phyloP scores from a whole-genome alignment of 2,329 filamentous ascomycete species.

The Botrytis cinerea region DNA sequence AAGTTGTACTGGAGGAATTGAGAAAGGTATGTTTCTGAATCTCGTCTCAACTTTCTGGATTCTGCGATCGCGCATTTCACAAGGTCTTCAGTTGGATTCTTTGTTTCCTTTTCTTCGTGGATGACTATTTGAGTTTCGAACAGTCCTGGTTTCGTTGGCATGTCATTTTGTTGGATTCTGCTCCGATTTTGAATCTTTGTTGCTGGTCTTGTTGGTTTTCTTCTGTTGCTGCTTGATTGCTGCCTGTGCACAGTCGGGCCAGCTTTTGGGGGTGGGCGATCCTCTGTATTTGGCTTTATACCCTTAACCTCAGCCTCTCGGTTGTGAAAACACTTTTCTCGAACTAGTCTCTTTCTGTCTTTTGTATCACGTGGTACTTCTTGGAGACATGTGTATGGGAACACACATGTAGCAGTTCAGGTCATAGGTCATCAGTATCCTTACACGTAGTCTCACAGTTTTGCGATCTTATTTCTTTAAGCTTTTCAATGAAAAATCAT shows the following conservation, averaged over 20 bases:
- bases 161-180: not conserved
- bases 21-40: conserved; percentile 67
- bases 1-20: conserved; percentile 82
- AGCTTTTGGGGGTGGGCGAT: conserved; percentile 39
- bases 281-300: conserved; percentile 43
- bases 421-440: not conserved
- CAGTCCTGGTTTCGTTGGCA: not conserved
- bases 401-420: not conserved
- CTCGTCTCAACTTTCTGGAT: not conserved
- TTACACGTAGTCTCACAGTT: not conserved
- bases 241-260: conserved; percentile 30
- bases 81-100: conserved; percentile 3
- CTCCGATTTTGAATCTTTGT: conserved; percentile 1
- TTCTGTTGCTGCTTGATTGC: conserved; percentile 22
- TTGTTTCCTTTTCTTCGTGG: conserved; percentile 13
- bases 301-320: conserved; percentile 32
- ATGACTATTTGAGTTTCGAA: not conserved
- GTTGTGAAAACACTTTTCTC: conserved; percentile 32
- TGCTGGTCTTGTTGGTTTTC: conserved; percentile 4
- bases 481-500: no score
- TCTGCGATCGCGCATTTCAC: conserved; percentile 13
- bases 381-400: not conserved
- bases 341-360: conserved; percentile 35
- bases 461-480: not conserved
- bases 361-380: conserved; percentile 29